phyloP scores from a whole-genome alignment of 257 asterid species.

The Voacanga thouarsii region DNA sequence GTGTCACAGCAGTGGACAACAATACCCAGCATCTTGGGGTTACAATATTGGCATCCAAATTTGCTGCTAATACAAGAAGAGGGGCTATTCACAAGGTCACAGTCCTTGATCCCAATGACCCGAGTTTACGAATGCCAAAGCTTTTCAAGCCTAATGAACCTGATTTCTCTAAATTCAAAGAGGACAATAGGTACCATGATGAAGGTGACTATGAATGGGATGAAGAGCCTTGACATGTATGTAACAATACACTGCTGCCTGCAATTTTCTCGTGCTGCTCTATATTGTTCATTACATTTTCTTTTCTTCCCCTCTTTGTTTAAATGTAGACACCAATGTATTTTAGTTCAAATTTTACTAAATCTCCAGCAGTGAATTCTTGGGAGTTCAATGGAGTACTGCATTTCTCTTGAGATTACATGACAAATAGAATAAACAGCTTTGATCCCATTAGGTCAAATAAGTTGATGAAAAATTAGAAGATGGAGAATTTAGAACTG shows the following conservation, averaged over 20 bases:
- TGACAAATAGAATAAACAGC: neutral
- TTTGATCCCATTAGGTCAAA: too few species aligned
- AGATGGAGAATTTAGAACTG: too few species aligned
- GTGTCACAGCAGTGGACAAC: conserved; percentile 7
- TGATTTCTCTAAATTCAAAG: conserved; percentile 30
- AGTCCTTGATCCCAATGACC: conserved; percentile 29
- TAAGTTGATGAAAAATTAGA: too few species aligned
- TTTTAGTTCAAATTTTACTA: too few species aligned
- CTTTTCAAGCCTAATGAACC: conserved; percentile 76
- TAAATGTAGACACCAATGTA: too few species aligned
- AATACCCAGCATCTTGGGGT: conserved; percentile 36
- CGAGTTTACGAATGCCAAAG: conserved; percentile 58
- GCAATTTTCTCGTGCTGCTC: neutral
- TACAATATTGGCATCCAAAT: conserved; percentile 60
- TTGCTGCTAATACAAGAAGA: conserved; percentile 60
- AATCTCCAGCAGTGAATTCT: neutral
- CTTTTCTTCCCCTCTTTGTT: too few species aligned
- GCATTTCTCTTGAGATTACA: neutral
- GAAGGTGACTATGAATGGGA: conserved; percentile 15
- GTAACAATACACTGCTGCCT: neutral
- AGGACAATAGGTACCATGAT: conserved; percentile 11
- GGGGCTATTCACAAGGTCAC: conserved; percentile 35
- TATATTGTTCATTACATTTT: neutral
- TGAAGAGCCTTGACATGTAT: neutral
- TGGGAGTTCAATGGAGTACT: neutral